These are phyloP conservation scores for Tuber aestivum DNA, from an alignment of 495 filamentous ascomycete genomes.

Conservation along the genomic window DNA sequence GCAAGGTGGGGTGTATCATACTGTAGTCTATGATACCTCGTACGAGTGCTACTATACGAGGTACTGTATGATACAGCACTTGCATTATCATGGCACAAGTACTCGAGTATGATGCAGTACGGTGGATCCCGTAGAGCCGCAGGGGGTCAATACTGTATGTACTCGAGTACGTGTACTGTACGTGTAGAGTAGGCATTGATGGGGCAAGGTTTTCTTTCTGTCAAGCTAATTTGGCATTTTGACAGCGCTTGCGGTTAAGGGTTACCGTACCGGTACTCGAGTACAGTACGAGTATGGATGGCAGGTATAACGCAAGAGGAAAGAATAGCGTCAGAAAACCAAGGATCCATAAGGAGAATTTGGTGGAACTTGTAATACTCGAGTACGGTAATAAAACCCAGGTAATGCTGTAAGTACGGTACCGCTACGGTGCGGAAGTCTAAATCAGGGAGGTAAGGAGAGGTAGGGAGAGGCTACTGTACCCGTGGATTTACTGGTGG, in stretches of 20 bases:
- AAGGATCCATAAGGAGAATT: slow-evolving; percentile 2
- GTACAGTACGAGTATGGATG: too few species aligned
- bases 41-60: too few species aligned
- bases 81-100: neutral
- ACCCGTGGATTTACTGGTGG: too few species aligned
- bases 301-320: neutral
- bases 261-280: neutral
- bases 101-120: too few species aligned
- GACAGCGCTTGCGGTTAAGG: neutral
- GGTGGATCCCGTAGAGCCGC: neutral
- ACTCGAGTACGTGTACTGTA: too few species aligned
- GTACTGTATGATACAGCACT: neutral
- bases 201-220: neutral
- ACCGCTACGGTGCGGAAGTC: neutral
- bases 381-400: too few species aligned
- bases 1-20: too few species aligned
- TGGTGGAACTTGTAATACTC: neutral
- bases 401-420: too few species aligned
- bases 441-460: neutral
- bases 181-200: neutral
- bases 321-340: neutral
- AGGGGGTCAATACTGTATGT: neutral
- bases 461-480: too few species aligned
- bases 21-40: too few species aligned
- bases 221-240: neutral